Evolutionary conservation across 2,329 filamentous ascomycete species (phyloP), one percentile per base, ranked within the genome.

Genomic region (Stemphylium lycopersici): DNA sequence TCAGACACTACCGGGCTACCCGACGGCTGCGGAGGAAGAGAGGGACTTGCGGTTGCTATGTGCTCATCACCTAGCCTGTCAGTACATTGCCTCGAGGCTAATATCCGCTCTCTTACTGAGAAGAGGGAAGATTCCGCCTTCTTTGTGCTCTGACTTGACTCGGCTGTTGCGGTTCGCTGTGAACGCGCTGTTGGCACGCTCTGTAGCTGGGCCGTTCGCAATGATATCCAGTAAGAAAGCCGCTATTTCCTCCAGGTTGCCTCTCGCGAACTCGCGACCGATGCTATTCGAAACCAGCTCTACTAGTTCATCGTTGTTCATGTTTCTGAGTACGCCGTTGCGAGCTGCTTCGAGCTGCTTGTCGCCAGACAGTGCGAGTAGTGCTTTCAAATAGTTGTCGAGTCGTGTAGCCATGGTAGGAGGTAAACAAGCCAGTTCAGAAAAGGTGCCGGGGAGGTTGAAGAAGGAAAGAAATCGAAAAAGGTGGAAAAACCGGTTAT

Each of bases 311-410:
- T 34, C n/a, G 7, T 47, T 16, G 15, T 7, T 15, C 18, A 46
- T 5, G 12, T 18, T 34, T 15, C 22, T 29, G 5, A 41, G 36
- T 0, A 47, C 18, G 1, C 24, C 12, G 12, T 8, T 33, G 11
- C 49, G 49, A 4, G 42, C 6, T 0, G 6, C 18, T 2, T 13
- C 15, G 1, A 47, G 43, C 15, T 26, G 37, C 31, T 40, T 18
- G 18, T 42, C 15, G 1, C 31, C 43, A 1, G 49, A 52, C 4
- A 52, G 49, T 31, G 42, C 3, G 8, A 55, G 48, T 4, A 55
- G 24, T 0, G 49, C 49, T 22, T 47, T 34, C 2, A 48, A 29
- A 13, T 48, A 48, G 15, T 20, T 4, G 2, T 50, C 22, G 8
- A 24, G 7, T 33, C n/a, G 31, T 5, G 16, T 6, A 12, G 42